These are phyloP conservation scores for Globisporangium emineosum DNA, from an alignment of 352 stramenopile genomes.

Conservation along the genomic window DNA sequence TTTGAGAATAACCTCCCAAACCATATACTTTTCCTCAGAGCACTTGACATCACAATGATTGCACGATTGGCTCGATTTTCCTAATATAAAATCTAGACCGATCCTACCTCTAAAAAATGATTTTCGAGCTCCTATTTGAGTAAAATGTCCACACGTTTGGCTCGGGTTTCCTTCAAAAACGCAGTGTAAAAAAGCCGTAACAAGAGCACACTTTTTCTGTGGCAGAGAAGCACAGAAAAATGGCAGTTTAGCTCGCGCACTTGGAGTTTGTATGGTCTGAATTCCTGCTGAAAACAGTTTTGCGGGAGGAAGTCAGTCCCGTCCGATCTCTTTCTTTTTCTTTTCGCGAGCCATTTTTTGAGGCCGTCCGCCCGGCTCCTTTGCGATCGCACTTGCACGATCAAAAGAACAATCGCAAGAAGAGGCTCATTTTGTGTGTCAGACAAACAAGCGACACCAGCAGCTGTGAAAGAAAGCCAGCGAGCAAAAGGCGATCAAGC, in stretches of 20 bases:
- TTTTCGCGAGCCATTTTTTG: background rate
- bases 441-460: slow-evolving; percentile 6
- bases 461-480: slow-evolving; percentile 6
- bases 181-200: too few species aligned
- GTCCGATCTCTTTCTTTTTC: background rate
- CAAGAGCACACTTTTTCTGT: background rate
- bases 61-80: too few species aligned
- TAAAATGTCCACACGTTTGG: too few species aligned
- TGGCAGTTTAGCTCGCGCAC: background rate
- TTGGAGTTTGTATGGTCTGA: slow-evolving; percentile 2
- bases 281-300: slow-evolving; percentile 3
- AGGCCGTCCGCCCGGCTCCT: background rate
- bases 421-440: background rate
- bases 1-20: too few species aligned
- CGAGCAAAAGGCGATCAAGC: background rate
- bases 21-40: too few species aligned
- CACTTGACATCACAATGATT: too few species aligned
- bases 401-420: background rate
- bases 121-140: too few species aligned
- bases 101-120: too few species aligned
- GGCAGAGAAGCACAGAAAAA: background rate
- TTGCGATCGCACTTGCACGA: background rate
- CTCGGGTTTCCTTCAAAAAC: too few species aligned
- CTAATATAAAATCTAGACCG: too few species aligned
- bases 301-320: background rate